phyloP scores from a whole-genome alignment of 2,329 filamentous ascomycete genomes.

The Cytospora chrysosperma region DNA sequence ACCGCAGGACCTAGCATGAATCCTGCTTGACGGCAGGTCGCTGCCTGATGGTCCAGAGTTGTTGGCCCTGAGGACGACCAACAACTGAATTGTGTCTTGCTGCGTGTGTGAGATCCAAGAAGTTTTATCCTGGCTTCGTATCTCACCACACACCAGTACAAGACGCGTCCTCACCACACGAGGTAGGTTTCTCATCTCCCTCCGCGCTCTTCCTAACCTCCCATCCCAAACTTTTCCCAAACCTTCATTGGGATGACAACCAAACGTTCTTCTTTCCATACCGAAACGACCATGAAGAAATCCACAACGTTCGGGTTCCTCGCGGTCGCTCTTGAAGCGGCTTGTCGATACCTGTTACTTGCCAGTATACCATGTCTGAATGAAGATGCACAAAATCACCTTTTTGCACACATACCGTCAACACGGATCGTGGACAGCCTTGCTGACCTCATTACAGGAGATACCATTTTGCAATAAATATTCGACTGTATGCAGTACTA shows the following conservation, averaged over 20 bases:
- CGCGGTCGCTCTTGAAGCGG: conserved; percentile 44
- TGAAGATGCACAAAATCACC: conserved; percentile 9
- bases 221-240: background rate
- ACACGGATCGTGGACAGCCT: background rate
- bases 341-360: conserved; percentile 71
- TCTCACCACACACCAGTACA: background rate
- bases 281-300: conserved; percentile 87
- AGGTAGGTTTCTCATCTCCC: background rate
- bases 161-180: conserved; percentile 26
- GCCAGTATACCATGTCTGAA: conserved; percentile 86
- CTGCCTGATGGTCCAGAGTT: background rate
- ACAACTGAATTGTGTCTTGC: background rate
- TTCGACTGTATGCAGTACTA: no score
- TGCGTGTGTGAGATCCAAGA: background rate
- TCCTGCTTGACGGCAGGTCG: background rate
- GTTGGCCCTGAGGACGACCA: background rate
- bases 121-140: background rate
- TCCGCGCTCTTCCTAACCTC: background rate
- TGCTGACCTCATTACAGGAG: conserved; percentile 17
- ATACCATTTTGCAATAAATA: no score
- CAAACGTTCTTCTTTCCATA: conserved; percentile 82
- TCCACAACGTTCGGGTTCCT: conserved; percentile 59
- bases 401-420: background rate
- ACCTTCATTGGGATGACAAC: conserved; percentile 68
- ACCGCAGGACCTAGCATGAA: background rate